A percentile compares a stretch with the other conserved stretches of the same genome.
phyloP scores from a whole-genome alignment of 306 rosid species.

The Ormosia emarginata region DNA sequence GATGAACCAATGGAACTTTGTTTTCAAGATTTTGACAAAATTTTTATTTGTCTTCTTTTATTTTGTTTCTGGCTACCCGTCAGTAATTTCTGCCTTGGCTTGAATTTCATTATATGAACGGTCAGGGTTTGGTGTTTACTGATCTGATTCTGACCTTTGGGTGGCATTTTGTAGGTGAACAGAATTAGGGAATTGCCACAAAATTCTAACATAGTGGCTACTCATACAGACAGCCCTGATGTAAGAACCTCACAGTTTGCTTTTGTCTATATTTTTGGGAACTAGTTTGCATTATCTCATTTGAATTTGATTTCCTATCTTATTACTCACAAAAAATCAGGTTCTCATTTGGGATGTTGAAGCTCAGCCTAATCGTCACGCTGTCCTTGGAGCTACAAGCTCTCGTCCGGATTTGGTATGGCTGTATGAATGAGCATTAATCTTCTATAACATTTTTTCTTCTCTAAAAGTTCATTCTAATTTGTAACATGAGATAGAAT shows the following conservation, averaged over 20 bases:
- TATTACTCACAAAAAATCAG: slow-evolving; percentile 37
- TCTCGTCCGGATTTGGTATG: slow-evolving; percentile 98
- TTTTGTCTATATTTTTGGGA: background rate
- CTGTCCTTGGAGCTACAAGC: slow-evolving; percentile 90
- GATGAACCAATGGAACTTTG: background rate
- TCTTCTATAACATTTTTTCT: background rate
- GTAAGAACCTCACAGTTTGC: slow-evolving; percentile 43
- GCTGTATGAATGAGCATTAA: background rate
- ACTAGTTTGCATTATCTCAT: background rate
- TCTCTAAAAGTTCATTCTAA: background rate
- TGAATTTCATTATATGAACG: background rate
- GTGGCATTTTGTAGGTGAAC: slow-evolving; percentile 69
- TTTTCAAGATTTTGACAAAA: background rate
- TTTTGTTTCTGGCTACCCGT: background rate
- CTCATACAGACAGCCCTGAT: slow-evolving; percentile 98
- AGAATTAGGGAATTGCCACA: slow-evolving; percentile 96
- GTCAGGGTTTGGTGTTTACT: background rate
- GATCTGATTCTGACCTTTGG: background rate
- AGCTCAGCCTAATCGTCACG: slow-evolving; percentile 96
- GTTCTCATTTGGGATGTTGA: slow-evolving; percentile 99
- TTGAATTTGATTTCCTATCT: background rate
- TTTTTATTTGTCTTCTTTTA: background rate
- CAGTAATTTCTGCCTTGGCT: background rate
- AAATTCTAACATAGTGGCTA: slow-evolving; percentile 89
- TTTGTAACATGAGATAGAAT: background rate